A percentile compares a stretch with the other conserved stretches of the same genome.
These are phyloP conservation scores for Rubus idaeus DNA, from an alignment of 306 rosid species.

Conservation along the genomic window DNA sequence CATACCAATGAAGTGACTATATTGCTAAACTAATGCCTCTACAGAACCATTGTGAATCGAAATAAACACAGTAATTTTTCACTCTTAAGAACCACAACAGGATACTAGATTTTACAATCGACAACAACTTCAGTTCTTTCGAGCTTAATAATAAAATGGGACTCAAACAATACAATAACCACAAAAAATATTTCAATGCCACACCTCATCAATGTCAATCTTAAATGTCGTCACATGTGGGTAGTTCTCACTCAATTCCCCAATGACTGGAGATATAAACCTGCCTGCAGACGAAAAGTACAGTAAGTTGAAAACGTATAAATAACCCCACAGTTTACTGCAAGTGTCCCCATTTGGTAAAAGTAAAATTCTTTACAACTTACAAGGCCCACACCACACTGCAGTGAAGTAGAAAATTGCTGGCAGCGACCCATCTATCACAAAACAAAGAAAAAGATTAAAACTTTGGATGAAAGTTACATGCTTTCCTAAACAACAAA, in stretches of 20 bases:
- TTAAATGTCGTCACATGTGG: constrained; percentile 77
- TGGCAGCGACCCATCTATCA: constrained; percentile 55
- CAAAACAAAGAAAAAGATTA: constrained; percentile 18
- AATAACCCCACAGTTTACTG: background rate
- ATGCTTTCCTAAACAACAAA: background rate
- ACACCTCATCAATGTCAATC: constrained; percentile 83
- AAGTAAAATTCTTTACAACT: constrained; percentile 32
- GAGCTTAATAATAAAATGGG: background rate
- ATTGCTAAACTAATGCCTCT: no score
- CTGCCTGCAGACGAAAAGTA: constrained; percentile 47
- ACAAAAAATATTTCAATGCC: background rate
- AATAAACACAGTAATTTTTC: background rate
- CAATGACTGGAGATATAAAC: constrained; percentile 63
- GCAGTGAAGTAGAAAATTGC: constrained; percentile 87
- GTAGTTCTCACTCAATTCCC: constrained; percentile 56
- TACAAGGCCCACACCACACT: constrained; percentile 92
- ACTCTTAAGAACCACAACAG: background rate
- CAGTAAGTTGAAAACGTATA: background rate
- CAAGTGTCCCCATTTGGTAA: background rate
- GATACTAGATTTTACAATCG: background rate
- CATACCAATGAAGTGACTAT: no score
- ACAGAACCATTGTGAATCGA: no score
- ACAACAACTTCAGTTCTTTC: background rate
- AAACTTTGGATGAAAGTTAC: constrained; percentile 1
- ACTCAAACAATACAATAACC: background rate